These are phyloP conservation scores for Botrytis porri DNA, from an alignment of 2,329 filamentous ascomycete species.

Conservation along the genomic window DNA sequence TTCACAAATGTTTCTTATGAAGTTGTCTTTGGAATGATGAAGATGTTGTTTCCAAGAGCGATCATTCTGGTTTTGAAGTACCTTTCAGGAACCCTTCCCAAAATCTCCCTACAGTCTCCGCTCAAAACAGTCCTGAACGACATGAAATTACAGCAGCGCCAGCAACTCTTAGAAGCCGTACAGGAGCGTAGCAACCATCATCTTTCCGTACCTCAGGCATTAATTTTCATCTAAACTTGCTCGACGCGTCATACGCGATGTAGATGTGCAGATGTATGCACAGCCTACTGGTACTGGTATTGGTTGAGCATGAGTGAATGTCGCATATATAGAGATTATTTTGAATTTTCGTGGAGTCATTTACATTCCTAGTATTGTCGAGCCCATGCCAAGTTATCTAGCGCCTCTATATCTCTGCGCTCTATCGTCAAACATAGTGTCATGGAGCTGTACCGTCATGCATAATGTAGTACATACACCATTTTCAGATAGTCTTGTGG, in stretches of 20 bases:
- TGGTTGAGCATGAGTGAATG: background rate
- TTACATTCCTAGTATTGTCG: background rate
- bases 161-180: background rate
- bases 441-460: background rate
- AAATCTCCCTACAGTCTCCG: rapidly evolving
- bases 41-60: background rate
- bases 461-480: background rate
- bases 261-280: background rate
- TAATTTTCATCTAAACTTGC: background rate
- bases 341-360: no score
- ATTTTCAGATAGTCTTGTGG: rapidly evolving
- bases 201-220: no score
- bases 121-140: background rate
- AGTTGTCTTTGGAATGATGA: background rate
- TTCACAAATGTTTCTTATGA: background rate
- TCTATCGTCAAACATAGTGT: background rate
- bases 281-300: background rate
- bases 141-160: background rate
- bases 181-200: background rate
- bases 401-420: background rate
- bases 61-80: background rate
- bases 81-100: background rate
- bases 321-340: no score
- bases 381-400: background rate
- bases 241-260: background rate